Percentiles rank a stretch among this genome's conserved stretches.
These are phyloP conservation scores for Glarea lozoyensis DNA, from an alignment of 495 filamentous ascomycete species.

Conservation along the genomic window DNA sequence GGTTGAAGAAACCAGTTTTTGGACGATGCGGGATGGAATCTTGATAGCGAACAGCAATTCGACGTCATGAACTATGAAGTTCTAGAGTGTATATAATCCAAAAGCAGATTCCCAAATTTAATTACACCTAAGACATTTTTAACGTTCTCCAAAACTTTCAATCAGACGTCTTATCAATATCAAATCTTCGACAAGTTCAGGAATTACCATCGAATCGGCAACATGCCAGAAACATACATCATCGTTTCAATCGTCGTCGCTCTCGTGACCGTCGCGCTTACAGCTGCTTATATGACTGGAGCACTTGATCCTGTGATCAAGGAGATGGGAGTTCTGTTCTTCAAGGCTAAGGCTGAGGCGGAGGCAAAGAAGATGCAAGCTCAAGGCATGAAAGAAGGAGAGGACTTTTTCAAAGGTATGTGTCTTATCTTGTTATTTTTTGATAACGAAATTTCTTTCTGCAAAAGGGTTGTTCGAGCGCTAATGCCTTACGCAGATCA, in stretches of 20 bases:
- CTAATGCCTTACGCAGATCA: constrained; percentile 2
- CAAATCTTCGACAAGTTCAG: too few relatives aligned
- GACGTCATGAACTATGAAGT: too few relatives aligned
- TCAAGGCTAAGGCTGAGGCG: constrained; percentile 19
- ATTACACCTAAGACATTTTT: too few relatives aligned
- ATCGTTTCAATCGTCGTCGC: constrained; percentile 11
- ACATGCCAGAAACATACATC: constrained; percentile 10
- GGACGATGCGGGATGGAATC: too few relatives aligned
- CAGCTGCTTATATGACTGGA: constrained; percentile 14
- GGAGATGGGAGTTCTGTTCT: constrained; percentile 11
- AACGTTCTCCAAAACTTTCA: too few relatives aligned
- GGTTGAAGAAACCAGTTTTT: too few relatives aligned
- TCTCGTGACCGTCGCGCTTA: constrained; percentile 13
- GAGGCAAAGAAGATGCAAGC: constrained; percentile 37
- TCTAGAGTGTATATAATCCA: too few relatives aligned
- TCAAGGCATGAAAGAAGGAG: constrained; percentile 27
- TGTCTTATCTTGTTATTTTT: background rate
- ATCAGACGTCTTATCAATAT: too few relatives aligned
- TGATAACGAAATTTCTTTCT: background rate
- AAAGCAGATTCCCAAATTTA: too few relatives aligned
- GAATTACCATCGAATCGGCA: constrained; percentile 2
- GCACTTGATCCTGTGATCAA: constrained; percentile 16
- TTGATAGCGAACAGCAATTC: too few relatives aligned
- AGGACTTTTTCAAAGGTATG: constrained; percentile 15
- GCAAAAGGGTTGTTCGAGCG: background rate